Conservation (phyloP, 768 basidiomycete species). For the Xanthoconium stramineum region DNA sequence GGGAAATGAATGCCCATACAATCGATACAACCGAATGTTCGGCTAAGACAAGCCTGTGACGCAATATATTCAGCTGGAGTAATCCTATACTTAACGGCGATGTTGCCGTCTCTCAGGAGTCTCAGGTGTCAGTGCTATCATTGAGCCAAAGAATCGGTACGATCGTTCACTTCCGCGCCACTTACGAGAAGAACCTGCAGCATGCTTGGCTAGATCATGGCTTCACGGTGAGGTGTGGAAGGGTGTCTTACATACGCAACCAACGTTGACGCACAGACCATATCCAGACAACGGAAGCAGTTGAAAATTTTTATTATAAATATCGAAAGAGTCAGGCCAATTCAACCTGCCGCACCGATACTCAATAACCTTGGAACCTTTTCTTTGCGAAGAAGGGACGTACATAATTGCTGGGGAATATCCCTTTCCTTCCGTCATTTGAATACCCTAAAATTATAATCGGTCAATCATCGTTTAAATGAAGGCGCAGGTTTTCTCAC, state of each 20-base stretch:
- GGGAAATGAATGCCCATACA: constrained; percentile 3
- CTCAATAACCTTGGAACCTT: constrained; percentile 21
- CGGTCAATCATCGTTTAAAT: constrained; percentile 23
- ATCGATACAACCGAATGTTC: constrained; percentile 6
- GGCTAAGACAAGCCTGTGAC: constrained; percentile 20
- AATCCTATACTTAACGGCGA: constrained; percentile 14
- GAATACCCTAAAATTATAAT: constrained; percentile 51
- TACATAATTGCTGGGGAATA: constrained; percentile 89
- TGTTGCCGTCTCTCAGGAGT: constrained; percentile 9
- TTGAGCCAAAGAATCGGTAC: constrained; percentile 18
- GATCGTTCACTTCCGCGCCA: constrained; percentile 30
- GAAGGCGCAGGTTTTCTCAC: constrained; percentile 36
- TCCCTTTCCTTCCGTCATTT: constrained; percentile 60
- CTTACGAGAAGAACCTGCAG: constrained; percentile 26
- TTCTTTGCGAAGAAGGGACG: constrained; percentile 31
- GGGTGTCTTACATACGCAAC: constrained; percentile 22
- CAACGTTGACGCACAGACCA: constrained; percentile 18
- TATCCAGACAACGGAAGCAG: constrained; percentile 6
- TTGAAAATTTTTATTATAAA: neutral
- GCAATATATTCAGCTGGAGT: constrained; percentile 25
- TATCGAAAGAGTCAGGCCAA: constrained; percentile 31
- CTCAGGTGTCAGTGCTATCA: constrained; percentile 11
- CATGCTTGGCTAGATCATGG: constrained; percentile 18
- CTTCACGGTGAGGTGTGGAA: constrained; percentile 18
- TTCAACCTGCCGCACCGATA: constrained; percentile 44